Conservation (phyloP, 75 land plant genomes). For the Pseudotsuga menziesii region DNA sequence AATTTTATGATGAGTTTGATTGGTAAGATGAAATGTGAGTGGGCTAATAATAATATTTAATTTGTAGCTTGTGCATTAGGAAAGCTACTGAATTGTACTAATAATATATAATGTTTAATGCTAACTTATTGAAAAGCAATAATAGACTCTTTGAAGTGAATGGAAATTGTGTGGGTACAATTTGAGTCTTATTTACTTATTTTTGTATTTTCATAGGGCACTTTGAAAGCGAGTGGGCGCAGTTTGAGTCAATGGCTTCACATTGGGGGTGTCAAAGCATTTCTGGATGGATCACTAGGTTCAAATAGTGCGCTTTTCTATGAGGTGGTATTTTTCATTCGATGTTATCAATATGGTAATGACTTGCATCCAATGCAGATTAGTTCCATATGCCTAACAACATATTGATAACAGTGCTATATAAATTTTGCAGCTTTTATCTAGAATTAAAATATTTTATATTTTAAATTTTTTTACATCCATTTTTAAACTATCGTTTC, state of each 20-base stretch:
- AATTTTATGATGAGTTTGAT: no score
- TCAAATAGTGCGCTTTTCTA: conserved; percentile 85
- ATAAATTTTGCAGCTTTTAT: neutral
- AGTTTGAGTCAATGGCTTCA: conserved; percentile 68
- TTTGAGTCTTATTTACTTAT: neutral
- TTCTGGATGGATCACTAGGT: conserved; percentile 90
- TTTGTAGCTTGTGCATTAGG: no score
- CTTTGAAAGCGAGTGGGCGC: conserved; percentile 43
- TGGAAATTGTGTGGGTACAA: neutral
- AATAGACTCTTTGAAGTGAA: neutral
- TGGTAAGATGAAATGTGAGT: no score
- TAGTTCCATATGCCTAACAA: neutral
- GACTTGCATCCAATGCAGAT: neutral
- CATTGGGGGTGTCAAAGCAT: conserved; percentile 85
- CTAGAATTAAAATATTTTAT: no score
- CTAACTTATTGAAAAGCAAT: neutral
- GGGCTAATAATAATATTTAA: no score
- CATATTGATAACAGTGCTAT: neutral
- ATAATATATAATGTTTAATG: neutral
- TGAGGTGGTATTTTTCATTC: conserved; percentile 49
- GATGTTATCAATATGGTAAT: neutral
- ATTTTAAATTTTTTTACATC: no score
- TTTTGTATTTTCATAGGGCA: conserved; percentile 23
- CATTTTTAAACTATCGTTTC: no score
- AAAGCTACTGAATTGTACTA: neutral